Percentiles rank a stretch among this genome's conserved stretches.
Conservation (phyloP, 169 alveolate species). For the Babesia gibsoni region DNA sequence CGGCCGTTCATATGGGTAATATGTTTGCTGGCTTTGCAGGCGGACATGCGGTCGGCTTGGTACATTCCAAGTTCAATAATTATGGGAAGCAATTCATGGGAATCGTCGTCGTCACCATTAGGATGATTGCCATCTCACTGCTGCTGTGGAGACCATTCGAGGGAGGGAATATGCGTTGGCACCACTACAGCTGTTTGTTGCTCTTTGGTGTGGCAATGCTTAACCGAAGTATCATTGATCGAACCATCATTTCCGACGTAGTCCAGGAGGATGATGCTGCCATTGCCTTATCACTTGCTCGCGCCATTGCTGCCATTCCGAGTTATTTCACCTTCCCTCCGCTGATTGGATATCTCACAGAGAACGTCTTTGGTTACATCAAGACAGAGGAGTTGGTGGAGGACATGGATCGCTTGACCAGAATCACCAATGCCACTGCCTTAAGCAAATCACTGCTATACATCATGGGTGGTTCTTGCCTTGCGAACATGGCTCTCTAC, state of each 20-base stretch:
- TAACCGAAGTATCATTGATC: constrained; percentile 87
- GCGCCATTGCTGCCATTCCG: constrained; percentile 84
- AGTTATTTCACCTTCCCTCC: constrained; percentile 86
- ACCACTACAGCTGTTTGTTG: constrained; percentile 63
- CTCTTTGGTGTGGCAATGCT: constrained; percentile 82
- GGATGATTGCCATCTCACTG: constrained; percentile 70
- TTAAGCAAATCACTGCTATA: constrained; percentile 14
- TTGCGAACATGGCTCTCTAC: constrained; percentile 2
- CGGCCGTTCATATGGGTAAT: constrained; percentile 80
- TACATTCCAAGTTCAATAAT: constrained; percentile 72
- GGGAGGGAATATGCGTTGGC: constrained; percentile 51
- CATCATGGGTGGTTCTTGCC: neutral
- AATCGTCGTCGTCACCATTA: constrained; percentile 65
- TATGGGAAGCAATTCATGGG: constrained; percentile 87
- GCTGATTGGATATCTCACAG: constrained; percentile 83
- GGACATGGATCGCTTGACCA: neutral
- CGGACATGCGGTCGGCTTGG: constrained; percentile 80
- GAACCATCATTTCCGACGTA: constrained; percentile 87
- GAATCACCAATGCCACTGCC: constrained; percentile 4
- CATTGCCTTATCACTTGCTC: constrained; percentile 78
- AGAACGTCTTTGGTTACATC: constrained; percentile 75
- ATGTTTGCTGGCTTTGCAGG: constrained; percentile 87
- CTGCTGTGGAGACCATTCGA: constrained; percentile 66
- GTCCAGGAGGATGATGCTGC: constrained; percentile 85
- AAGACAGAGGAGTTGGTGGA: neutral